Conservation (phyloP, 331 rosid genomes). For the Quercus tomentella region DNA sequence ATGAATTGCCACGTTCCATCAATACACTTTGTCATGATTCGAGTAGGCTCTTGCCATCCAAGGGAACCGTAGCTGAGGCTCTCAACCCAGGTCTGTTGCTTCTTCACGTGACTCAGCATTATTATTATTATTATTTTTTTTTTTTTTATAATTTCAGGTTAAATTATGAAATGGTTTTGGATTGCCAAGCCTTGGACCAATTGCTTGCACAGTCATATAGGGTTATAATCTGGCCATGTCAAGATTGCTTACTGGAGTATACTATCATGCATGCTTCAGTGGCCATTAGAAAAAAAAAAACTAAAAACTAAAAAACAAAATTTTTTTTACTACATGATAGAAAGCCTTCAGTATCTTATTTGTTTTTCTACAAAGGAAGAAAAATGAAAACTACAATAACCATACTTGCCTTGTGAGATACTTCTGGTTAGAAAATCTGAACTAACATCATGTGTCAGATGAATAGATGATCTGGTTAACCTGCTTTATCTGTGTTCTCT, state of each 20-base stretch:
- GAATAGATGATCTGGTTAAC: neutral
- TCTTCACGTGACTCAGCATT: neutral
- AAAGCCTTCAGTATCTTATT: neutral
- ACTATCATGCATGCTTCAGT: neutral
- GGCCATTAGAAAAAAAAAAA: neutral
- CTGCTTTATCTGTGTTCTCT: neutral
- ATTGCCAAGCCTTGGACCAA: neutral
- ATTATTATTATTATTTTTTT: neutral
- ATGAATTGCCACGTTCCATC: conserved; percentile 25
- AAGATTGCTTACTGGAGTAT: neutral
- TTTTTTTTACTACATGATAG: neutral
- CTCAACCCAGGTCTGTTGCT: conserved; percentile 45
- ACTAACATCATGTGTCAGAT: neutral
- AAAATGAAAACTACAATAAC: neutral
- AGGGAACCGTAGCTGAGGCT: conserved; percentile 37
- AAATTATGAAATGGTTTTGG: neutral
- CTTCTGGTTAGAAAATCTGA: neutral
- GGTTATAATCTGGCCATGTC: neutral
- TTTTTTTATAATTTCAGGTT: neutral
- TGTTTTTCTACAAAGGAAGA: neutral
- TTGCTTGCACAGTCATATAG: neutral
- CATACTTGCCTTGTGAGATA: neutral
- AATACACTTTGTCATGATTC: conserved; percentile 39
- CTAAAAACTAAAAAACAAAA: neutral
- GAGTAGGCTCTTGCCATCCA: conserved; percentile 33